Evolutionary conservation across 1,284 basidiomycete species (phyloP).

Genomic region (Naganishia cerealis): DNA sequence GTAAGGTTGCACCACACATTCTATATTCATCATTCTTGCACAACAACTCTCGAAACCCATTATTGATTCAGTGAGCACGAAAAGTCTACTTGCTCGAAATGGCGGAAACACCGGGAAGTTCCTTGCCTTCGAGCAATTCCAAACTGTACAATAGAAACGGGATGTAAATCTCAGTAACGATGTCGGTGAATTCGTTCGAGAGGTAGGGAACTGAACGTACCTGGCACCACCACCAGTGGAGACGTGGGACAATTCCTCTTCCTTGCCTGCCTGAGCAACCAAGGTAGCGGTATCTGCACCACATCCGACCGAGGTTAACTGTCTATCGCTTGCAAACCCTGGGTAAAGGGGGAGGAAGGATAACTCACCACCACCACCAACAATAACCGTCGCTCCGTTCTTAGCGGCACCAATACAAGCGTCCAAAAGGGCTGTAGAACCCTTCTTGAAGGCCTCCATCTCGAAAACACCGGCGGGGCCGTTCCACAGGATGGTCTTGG

Average conservation of each 20-base stretch:
- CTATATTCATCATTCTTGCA: neutral
- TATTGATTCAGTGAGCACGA: neutral
- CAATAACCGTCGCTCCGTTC: constrained; percentile 86
- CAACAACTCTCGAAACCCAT: neutral
- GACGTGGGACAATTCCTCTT: constrained; percentile 90
- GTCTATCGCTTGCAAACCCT: neutral
- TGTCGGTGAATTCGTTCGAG: neutral
- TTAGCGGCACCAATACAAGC: constrained; percentile 83
- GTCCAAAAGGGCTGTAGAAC: constrained; percentile 81
- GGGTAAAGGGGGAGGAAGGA: constrained; percentile 57
- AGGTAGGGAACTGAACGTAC: neutral
- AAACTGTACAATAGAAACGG: constrained; percentile 56
- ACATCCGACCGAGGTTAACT: neutral
- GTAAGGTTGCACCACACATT: neutral
- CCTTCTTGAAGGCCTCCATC: constrained; percentile 84
- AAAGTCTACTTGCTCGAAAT: constrained; percentile 64
- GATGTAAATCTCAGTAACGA: neutral
- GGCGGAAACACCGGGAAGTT: constrained; percentile 78
- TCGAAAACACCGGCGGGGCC: constrained; percentile 98
- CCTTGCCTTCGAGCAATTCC: constrained; percentile 95
- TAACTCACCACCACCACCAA: constrained; percentile 89
- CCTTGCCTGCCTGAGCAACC: constrained; percentile 75
- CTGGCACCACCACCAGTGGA: constrained; percentile 94
- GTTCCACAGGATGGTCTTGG: constrained; percentile 99
- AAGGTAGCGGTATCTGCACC: constrained; percentile 76